phyloP scores from a whole-genome alignment of 345 rosid species.

The Citrus sinensis region DVS_A1.0 CM039167.1:12061001-12061500 shows the following conservation, averaged over 20 bases:
- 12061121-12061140: too few relatives aligned
- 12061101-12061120: too few relatives aligned
- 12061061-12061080: too few relatives aligned
- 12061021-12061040: too few relatives aligned
- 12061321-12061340: slow-evolving; percentile 41
- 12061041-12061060: too few relatives aligned
- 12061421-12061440: slow-evolving; percentile 34
- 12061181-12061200: too few relatives aligned
- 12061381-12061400: slow-evolving; percentile 46
- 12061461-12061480: slow-evolving; percentile 40
- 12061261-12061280: slow-evolving; percentile 52
- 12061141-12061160: too few relatives aligned
- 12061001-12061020: too few relatives aligned
- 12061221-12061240: too few relatives aligned
- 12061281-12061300: slow-evolving; percentile 40
- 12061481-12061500: slow-evolving; percentile 33
- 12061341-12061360: slow-evolving; percentile 45
- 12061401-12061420: slow-evolving; percentile 37
- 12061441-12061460: slow-evolving; percentile 33
- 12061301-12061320: slow-evolving; percentile 52
- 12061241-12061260: too few relatives aligned
- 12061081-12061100: too few relatives aligned
- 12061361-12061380: slow-evolving; percentile 41
- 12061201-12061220: too few relatives aligned
- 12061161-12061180: background rate